Evolutionary conservation across 352 stramenopile genomes (phyloP).

Genomic region (Thraustochytrium striatum): DNA sequence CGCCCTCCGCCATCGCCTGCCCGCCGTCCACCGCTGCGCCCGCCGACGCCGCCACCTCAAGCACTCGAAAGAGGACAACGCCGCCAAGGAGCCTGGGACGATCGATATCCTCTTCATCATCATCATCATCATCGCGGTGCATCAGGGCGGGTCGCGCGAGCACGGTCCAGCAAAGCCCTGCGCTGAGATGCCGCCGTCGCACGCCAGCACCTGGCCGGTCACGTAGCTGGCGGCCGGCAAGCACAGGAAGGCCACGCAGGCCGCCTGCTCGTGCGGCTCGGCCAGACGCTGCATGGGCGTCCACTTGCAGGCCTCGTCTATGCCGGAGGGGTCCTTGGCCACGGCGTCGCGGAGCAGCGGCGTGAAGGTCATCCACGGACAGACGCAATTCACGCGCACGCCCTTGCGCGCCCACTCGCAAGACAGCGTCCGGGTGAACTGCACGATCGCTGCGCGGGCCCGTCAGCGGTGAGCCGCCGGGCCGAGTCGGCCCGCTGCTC

Average conservation of each 20-base stretch:
- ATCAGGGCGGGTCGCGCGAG: too few relatives aligned
- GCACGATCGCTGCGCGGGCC: too few relatives aligned
- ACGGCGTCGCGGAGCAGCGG: slow-evolving; percentile 66
- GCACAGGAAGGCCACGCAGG: slow-evolving; percentile 62
- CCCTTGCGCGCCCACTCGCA: slow-evolving; percentile 65
- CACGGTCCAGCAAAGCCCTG: slow-evolving; percentile 30
- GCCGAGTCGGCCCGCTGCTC: too few relatives aligned
- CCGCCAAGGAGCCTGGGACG: too few relatives aligned
- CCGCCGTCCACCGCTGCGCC: too few relatives aligned
- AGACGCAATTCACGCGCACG: slow-evolving; percentile 68
- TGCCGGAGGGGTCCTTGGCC: slow-evolving; percentile 63
- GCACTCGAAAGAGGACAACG: too few relatives aligned
- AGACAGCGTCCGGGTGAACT: slow-evolving; percentile 65
- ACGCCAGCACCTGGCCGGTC: slow-evolving; percentile 64
- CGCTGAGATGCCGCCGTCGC: slow-evolving; percentile 59
- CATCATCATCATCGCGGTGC: slow-evolving; percentile 66
- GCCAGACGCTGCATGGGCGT: slow-evolving; percentile 64
- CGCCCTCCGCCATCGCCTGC: too few relatives aligned
- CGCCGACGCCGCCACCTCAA: too few relatives aligned
- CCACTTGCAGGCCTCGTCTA: slow-evolving; percentile 58
- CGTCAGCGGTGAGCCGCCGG: too few relatives aligned
- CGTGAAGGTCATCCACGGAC: slow-evolving; percentile 73
- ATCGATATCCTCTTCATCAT: too few relatives aligned
- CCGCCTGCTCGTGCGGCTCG: slow-evolving; percentile 63
- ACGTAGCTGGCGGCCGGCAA: slow-evolving; percentile 62